phyloP scores from a whole-genome alignment of 108 stramenopile species.

The Asterionellopsis glacialis region DNA sequence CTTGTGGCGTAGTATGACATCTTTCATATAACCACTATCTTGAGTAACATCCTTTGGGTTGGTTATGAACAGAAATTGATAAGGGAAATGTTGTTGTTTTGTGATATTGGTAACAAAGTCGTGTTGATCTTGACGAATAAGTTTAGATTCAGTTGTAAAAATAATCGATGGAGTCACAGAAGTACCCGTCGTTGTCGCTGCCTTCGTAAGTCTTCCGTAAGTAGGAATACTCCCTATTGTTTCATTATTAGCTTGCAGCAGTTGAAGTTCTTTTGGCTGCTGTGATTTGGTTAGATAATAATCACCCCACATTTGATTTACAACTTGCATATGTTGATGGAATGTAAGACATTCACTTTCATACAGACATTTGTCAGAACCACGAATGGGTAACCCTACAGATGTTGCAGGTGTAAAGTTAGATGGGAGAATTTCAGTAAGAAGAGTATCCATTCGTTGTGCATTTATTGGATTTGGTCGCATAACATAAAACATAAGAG shows the following conservation, averaged over 20 bases:
- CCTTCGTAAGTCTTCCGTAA: no score
- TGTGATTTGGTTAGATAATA: not conserved
- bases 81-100: slow-evolving; percentile 7
- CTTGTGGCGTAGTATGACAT: not conserved
- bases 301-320: slow-evolving; percentile 9
- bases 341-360: slow-evolving; percentile 46
- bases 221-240: no score
- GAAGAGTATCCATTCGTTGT: slow-evolving; percentile 9
- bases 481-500: slow-evolving; percentile 30
- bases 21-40: slow-evolving; percentile 21
- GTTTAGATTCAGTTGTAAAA: slow-evolving; percentile 32
- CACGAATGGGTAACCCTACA: slow-evolving; percentile 38
- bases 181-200: no score
- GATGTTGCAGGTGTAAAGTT: slow-evolving; percentile 13
- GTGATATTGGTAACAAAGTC: not conserved
- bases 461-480: slow-evolving; percentile 23
- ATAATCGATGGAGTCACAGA: slow-evolving; percentile 17
- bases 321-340: slow-evolving; percentile 22
- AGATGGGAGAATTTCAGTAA: slow-evolving; percentile 8
- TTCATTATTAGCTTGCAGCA: no score
- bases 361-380: slow-evolving; percentile 39
- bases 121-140: slow-evolving; percentile 14
- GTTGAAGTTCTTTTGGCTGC: not conserved
- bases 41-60: slow-evolving; percentile 28
- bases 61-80: slow-evolving; percentile 20